Base-by-base conservation (phyloP, 192 early-diverging fungal species). In the Umbelopsis vinacea region DNA sequence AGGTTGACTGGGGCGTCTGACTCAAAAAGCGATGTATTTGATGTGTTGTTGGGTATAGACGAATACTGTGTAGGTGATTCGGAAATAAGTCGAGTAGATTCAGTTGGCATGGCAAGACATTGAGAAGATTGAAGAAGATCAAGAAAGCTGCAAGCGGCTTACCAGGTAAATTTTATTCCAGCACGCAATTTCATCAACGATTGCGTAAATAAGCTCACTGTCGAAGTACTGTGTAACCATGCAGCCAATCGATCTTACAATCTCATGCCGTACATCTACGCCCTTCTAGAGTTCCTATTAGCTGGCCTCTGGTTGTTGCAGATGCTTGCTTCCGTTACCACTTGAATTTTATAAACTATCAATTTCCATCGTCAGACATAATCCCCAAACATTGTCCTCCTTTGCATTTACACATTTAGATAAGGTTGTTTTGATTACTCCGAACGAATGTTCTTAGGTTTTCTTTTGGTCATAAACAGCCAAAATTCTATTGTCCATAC, bases 31-130 rank as follows among this genome's bases (percentile, higher is more conserved):
- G 33, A 35, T 63, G 57, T 15, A 63, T 63, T 35, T 14, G 29
- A 37, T 35, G 17, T 14, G 17, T 63, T 63, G 57, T 11, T n/a
- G 57, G 12, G 29, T 63, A 63, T 63, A n/a, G 57, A 63, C 2
- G 33, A 37, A 37, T 63, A 63, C 26, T 35, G 29, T 15, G 29
- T 37, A 19, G 26, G 33, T 17, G 33, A 63, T 37, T 29, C 2
- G 17, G 57, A 63, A 14, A 63, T 63, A 14, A 63, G 57, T 12
- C 24, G 57, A 14, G 57, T 35, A 19, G 57, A 63, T 38, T 63
- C 57, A 63, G 57, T 38, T 35, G 57, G 11, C 57, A 63, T 63
- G 23, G 33, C 57, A 33, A 63, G 26, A 35, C 57, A 63, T 63
- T 35, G 0, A 19, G 33, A 43, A 43, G 57, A 63, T 19, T 11